Conservation (phyloP, 108 stramenopile species). For the Skeletonema marinoi region DNA sequence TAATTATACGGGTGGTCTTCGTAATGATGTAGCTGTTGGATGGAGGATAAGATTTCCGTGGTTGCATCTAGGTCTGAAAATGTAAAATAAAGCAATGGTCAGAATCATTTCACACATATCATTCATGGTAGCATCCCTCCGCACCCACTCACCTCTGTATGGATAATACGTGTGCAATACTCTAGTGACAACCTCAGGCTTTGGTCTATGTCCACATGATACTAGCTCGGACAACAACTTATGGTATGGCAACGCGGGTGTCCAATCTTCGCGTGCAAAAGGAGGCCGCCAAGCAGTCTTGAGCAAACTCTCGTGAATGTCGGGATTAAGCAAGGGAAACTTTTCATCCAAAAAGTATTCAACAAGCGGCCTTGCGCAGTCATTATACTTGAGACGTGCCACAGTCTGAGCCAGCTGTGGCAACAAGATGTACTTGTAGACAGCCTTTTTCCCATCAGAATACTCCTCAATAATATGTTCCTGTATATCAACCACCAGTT, state of each 20-base stretch:
- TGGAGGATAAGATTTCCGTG: constrained; percentile 16
- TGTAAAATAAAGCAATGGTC: not conserved
- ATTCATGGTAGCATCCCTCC: not conserved
- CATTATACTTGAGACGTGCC: constrained; percentile 9
- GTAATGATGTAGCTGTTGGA: constrained; percentile 18
- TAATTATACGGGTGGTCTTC: constrained; percentile 7
- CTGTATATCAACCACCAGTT: constrained; percentile 13
- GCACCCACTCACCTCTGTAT: constrained; percentile 11
- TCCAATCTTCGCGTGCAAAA: constrained; percentile 15
- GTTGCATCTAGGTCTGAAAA: constrained; percentile 18
- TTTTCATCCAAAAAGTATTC: constrained; percentile 29
- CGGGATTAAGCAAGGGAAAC: constrained; percentile 35
- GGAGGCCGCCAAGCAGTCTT: constrained; percentile 25
- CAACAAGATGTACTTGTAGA: constrained; percentile 40
- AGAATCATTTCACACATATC: not conserved
- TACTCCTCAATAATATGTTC: constrained; percentile 28
- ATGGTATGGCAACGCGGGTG: constrained; percentile 29
- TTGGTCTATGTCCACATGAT: constrained; percentile 29
- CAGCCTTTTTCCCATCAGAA: constrained; percentile 27
- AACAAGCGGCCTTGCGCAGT: constrained; percentile 28
- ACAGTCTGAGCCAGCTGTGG: constrained; percentile 20
- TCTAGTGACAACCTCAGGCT: constrained; percentile 17
- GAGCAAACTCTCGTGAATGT: constrained; percentile 28
- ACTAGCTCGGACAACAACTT: constrained; percentile 37
- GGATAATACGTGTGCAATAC: constrained; percentile 39